These are phyloP conservation scores for Neoboletus brunneissimus DNA, from an alignment of 768 basidiomycete species.

Conservation along the genomic window DNA sequence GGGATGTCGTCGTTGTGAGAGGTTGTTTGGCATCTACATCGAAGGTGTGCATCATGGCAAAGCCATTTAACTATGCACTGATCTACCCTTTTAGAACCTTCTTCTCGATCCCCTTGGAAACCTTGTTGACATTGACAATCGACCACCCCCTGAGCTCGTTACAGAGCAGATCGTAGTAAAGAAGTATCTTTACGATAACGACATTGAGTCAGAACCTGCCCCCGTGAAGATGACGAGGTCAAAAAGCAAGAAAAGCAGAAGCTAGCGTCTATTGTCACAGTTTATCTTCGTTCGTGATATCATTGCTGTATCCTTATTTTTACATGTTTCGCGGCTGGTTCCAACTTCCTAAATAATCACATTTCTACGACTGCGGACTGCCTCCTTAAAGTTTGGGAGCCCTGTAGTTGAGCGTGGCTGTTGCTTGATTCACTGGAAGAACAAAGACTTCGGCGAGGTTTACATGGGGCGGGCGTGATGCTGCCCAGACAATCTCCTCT, in stretches of 20 bases:
- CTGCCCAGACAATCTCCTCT: conserved; percentile 97
- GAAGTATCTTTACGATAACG: conserved; percentile 79
- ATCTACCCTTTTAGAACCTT: conserved; percentile 43
- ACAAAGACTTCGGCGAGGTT: conserved; percentile 83
- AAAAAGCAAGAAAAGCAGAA: conserved; percentile 50
- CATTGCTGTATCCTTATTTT: conserved; percentile 35
- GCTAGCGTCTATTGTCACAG: conserved; percentile 7
- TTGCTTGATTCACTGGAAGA: conserved; percentile 79
- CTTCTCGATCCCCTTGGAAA: conserved; percentile 74
- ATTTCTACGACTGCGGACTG: not conserved
- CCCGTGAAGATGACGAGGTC: conserved; percentile 55
- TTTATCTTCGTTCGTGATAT: conserved; percentile 23
- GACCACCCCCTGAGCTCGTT: conserved; percentile 54
- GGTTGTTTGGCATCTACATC: conserved; percentile 67
- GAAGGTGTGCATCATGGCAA: conserved; percentile 48
- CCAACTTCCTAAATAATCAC: not conserved
- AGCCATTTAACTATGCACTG: not conserved
- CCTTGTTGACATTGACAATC: conserved; percentile 48
- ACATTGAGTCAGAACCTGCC: conserved; percentile 39
- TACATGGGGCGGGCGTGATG: conserved; percentile 86
- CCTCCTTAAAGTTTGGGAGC: conserved; percentile 22
- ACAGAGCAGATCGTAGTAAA: conserved; percentile 69
- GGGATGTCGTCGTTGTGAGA: conserved; percentile 44
- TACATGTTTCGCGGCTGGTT: conserved; percentile 7
- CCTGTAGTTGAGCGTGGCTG: conserved; percentile 60